These are phyloP conservation scores for Plasmopara muralis DNA, from an alignment of 352 stramenopile genomes.

Conservation along the genomic window DNA sequence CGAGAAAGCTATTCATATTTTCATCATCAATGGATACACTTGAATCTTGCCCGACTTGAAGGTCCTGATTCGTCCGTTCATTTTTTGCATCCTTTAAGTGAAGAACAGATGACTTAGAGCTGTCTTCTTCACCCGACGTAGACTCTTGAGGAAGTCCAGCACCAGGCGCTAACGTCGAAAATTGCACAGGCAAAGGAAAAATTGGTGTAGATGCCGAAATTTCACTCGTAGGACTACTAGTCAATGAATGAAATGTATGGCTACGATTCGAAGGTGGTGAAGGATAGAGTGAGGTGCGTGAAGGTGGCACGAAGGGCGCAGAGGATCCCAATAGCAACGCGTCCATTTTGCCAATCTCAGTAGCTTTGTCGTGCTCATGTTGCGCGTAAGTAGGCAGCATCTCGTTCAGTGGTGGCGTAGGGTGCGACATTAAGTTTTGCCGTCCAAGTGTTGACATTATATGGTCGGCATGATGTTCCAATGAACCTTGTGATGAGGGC, in stretches of 20 bases:
- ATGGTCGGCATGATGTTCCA: constrained; percentile 15
- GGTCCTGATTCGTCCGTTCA: constrained; percentile 14
- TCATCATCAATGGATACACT: constrained; percentile 40
- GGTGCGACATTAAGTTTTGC: constrained; percentile 16
- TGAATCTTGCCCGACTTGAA: constrained; percentile 13
- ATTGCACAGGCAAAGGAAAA: constrained; percentile 19
- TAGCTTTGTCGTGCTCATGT: constrained; percentile 15
- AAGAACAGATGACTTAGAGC: constrained; percentile 7
- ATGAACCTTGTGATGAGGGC: constrained; percentile 9
- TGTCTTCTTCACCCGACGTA: constrained; percentile 8
- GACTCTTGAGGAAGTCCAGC: constrained; percentile 4
- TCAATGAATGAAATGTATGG: constrained; percentile 12
- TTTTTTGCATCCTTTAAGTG: constrained; percentile 23
- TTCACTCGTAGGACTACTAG: constrained; percentile 4
- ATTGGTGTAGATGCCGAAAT: constrained; percentile 7
- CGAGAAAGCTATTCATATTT: constrained; percentile 78
- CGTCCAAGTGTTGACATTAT: constrained; percentile 14
- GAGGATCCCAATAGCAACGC: constrained; percentile 10
- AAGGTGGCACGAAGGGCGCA: constrained; percentile 17
- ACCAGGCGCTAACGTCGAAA: constrained; percentile 9
- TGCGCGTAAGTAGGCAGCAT: constrained; percentile 2
- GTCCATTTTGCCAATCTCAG: constrained; percentile 6
- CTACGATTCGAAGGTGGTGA: constrained; percentile 8
- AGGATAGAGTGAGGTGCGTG: constrained; percentile 17
- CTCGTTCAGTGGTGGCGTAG: not conserved